phyloP scores from a whole-genome alignment of 2,329 filamentous ascomycete genomes.

The Phialocephala subalpina region DNA sequence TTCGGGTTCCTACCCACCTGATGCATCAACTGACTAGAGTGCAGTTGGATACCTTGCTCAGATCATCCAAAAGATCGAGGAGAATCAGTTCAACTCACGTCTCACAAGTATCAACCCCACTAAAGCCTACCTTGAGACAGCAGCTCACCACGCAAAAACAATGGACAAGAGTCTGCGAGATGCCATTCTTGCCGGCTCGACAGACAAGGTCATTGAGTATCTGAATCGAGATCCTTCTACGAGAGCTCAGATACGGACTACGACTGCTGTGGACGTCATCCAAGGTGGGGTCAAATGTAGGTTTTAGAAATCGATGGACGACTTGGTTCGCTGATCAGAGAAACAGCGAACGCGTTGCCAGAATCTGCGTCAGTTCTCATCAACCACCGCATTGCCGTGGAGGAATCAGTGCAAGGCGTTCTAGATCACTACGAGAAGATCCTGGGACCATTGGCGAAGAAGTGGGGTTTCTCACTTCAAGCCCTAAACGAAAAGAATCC shows the following conservation, averaged over 20 bases:
- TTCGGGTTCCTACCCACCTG: background rate
- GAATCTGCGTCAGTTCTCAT: conserved; percentile 59
- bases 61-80: conserved; percentile 68
- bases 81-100: conserved; percentile 50
- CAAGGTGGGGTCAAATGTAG: conserved; percentile 57
- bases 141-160: conserved; percentile 17
- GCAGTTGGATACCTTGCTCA: conserved; percentile 71
- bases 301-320: background rate
- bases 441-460: conserved; percentile 15
- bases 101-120: conserved; percentile 42
- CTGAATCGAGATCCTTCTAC: conserved; percentile 14
- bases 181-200: conserved; percentile 12
- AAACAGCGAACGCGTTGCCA: conserved; percentile 57
- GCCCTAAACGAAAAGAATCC: background rate
- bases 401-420: conserved; percentile 18
- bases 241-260: conserved; percentile 58
- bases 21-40: background rate
- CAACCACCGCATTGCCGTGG: conserved; percentile 58
- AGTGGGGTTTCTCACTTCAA: conserved; percentile 41
- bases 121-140: conserved; percentile 12
- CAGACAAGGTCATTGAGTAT: conserved; percentile 12
- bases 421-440: conserved; percentile 15
- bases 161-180: conserved; percentile 15
- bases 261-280: conserved; percentile 61
- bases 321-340: background rate